These are phyloP conservation scores for Tricholoma sp. DNA, from an alignment of 768 basidiomycete genomes.

Conservation along the genomic window DNA sequence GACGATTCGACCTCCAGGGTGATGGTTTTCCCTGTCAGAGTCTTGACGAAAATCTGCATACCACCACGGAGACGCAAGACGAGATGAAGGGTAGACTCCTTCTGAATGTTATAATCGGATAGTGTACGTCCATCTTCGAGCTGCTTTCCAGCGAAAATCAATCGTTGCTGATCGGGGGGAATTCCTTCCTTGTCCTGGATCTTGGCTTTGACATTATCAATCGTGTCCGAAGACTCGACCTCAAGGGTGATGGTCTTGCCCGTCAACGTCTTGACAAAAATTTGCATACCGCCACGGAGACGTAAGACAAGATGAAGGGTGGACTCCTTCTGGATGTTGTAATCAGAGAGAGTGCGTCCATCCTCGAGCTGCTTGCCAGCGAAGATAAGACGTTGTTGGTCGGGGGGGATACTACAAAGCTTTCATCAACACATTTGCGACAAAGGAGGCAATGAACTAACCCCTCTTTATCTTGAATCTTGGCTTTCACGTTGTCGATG, in stretches of 20 bases:
- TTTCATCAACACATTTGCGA: not conserved
- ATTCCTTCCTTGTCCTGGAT: constrained; percentile 21
- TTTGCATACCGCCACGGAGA: constrained; percentile 35
- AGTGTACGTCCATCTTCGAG: constrained; percentile 33
- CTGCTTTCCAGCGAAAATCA: constrained; percentile 27
- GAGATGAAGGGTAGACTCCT: constrained; percentile 62
- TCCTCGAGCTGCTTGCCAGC: constrained; percentile 18
- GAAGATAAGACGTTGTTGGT: constrained; percentile 18
- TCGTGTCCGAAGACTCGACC: constrained; percentile 19
- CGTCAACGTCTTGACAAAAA: constrained; percentile 47
- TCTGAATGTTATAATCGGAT: constrained; percentile 36
- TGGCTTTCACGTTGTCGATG: constrained; percentile 19
- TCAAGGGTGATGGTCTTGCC: constrained; percentile 45
- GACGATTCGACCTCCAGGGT: constrained; percentile 19
- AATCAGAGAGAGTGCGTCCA: constrained; percentile 17
- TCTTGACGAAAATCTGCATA: constrained; percentile 23
- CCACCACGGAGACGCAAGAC: constrained; percentile 32
- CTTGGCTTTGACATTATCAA: constrained; percentile 20
- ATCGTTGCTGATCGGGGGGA: constrained; percentile 18
- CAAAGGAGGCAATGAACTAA: not conserved
- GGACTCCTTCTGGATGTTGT: constrained; percentile 20
- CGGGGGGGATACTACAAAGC: constrained; percentile 11
- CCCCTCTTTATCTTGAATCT: constrained; percentile 26
- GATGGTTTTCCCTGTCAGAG: constrained; percentile 17
- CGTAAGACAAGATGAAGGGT: constrained; percentile 29